Evolutionary conservation across 768 basidiomycete species (phyloP), one percentile per base, ranked within the genome.

Genomic region (Xerocomellus amylosporus): DNA sequence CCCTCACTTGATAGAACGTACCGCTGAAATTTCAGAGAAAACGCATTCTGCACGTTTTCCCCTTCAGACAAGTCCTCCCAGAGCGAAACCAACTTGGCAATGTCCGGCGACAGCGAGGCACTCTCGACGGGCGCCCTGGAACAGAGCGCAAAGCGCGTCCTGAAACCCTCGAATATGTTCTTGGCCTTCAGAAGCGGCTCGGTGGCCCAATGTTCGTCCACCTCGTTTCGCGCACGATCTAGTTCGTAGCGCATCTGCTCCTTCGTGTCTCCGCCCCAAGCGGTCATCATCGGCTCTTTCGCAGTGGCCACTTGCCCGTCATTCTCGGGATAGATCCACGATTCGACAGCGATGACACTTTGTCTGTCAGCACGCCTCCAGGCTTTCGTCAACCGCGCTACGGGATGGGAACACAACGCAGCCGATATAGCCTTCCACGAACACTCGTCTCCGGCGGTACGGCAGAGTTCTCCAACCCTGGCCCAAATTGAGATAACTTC

Each of bases 401-500:
- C 77, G 17, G 91, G 86, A 26, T 84, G 75, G 15, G 86, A 85
- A 56, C 86, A 88, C 15, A 93, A 66, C 8, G 86, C 91, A 13
- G 78, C 75, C n/a, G 69, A 70, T 48, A 93, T 86, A 2, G 90
- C 90, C 39, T 75, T 79, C 88, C 87, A 93, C 14, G 88, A 83
- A 55, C 85, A 87, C 63, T 88, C 87, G 59, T 93, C 90, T 0
- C 91, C 91, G 3, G 76, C 74, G n/a, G 74, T 64, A 9, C 90
- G 77, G 56, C 87, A 87, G 26, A 86, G 67, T 63, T 93, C 91
- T 1, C 84, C 91, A 2, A 92, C 76, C 39, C 79, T 77, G 10
- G 80, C 80, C 91, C 91, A 93, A 0, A 80, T 77, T 0, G 82
- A 79, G 40, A 93, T 83, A 9, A 88, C 77, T 55, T 87, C 87